Base-by-base conservation (phyloP, 306 rosid genomes). In the Castanopsis chinensis region DNA sequence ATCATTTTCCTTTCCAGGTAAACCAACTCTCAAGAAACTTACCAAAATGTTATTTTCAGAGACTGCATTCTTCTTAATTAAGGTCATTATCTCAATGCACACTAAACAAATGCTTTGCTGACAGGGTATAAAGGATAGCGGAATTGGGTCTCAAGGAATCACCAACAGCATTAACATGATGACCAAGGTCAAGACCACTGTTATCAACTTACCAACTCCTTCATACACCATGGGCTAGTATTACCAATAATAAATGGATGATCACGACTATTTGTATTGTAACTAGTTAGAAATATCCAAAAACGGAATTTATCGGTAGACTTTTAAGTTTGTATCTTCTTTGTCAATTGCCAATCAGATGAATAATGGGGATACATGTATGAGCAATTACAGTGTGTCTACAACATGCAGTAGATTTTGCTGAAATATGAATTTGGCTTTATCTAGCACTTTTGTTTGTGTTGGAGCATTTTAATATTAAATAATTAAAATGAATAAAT, bases 131-230 rank as follows among this genome's bases (percentile, higher is more conserved):
- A 95, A 82, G 81, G 99, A 95, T 80, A 95, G 99, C 85, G 99
- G 99, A 64, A 96, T 93, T 79, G 99, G 99, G 78, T 96, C 99
- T 20, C 99, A 96, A 84, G 99, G 98, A 59, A 90, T 93, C 69
- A 93, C 99, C 53, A 96, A 96, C 92, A 96, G 99, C 87, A 93
- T 96, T 76, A 80, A 89, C 96, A 96, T 96, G 99, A 96, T 93
- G 99, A 96, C 96, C 57, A 93, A 93, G 86, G 74, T 90, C 79
- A 96, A 96, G 93, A 91, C 91, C 18, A 92, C 97, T 45, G 94
- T 92, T 17, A 92, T 92, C 82, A 92, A 92, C 88, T 88, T 92
- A 84, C 97, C 97, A 61, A 85, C 89, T 64, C 96, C 97, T 84
- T 89, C 97, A 80, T 95, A 95, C 89, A 89, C 92, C 79, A 95